Base-by-base conservation (phyloP, 495 filamentous ascomycete species). In the Jackrogersella minutella region DNA sequence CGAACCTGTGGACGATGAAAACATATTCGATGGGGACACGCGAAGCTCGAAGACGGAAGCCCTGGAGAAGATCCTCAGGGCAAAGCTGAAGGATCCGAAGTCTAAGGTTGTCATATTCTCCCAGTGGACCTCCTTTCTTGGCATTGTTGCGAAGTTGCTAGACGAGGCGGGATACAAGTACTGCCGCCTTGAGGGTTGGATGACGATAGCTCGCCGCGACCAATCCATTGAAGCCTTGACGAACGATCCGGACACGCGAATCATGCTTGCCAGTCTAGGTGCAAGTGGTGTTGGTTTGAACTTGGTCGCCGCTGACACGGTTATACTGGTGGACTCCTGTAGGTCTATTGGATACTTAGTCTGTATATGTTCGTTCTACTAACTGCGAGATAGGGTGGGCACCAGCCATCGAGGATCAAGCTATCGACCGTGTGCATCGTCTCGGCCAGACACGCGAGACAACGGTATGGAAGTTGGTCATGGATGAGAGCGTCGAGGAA, bases 331-430 rank as follows among this genome's bases (percentile, higher is more conserved):
- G 0, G 93, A 98, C 72, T 88, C 85, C 41, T 97, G 80, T 78
- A 68, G 65, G 70, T 71, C 31, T 24, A 39, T 14, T 22, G 10
- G 4, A 19, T 19, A 13, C n/a, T n/a, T 33, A 8, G 49, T 30
- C 10, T 40, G 28, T 39, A 5, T 5, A 31, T 19, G 16, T 56
- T 57, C 14, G 5, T 40, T 26, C 22, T 54, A 47, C 67, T 73
- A 71, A 73, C 33, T 10, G 24, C 13, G 5, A 19, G 4, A 39
- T 21, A 78, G 76, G 92, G 93, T 97, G 93, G 92, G 92, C 93
- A 2, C 92, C 93, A 0, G 93, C 92, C 0, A 93, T 97, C 60
- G 93, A 98, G 75, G 93, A 96, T 69, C 93, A 98, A 70, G 93
- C 93, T 22, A 85, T 97, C 2, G 93, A 98, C 72, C 88, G 93